A percentile compares a stretch with the other conserved stretches of the same genome.
Evolutionary conservation across 1,139 yeast genomes (phyloP).

Genomic region (Geotrichum histeridarum): DNA sequence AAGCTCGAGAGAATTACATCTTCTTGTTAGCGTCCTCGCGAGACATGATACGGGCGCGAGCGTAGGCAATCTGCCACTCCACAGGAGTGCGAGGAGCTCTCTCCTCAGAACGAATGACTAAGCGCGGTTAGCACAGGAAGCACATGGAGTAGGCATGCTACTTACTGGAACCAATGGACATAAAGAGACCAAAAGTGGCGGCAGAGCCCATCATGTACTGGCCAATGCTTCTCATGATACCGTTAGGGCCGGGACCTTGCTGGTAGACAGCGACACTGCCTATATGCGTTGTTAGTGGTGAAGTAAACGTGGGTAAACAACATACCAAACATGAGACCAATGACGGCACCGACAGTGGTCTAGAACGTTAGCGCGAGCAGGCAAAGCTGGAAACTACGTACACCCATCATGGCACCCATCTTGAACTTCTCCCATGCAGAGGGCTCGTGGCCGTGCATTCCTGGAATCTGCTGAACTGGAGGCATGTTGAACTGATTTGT

Average conservation of each 20-base stretch:
- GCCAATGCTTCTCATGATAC: conserved; percentile 92
- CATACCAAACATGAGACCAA: conserved; percentile 83
- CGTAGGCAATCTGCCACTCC: conserved; percentile 33
- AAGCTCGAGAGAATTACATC: conserved; percentile 2
- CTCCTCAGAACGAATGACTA: conserved; percentile 78
- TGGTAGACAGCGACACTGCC: conserved; percentile 80
- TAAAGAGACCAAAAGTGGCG: conserved; percentile 91
- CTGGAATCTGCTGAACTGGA: conserved; percentile 74
- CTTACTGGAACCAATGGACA: conserved; percentile 68
- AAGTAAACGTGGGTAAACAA: too few relatives aligned
- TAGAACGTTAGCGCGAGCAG: conserved; percentile 19
- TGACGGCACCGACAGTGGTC: conserved; percentile 90
- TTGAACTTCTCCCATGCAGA: conserved; percentile 92
- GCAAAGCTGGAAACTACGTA: conserved; percentile 29
- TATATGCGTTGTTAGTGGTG: conserved; percentile 6
- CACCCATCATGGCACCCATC: conserved; percentile 97
- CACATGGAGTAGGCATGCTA: background rate
- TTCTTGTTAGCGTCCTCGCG: conserved; percentile 16
- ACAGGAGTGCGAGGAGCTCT: conserved; percentile 29
- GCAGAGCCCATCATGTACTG: conserved; percentile 96
- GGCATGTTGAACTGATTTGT: conserved; percentile 49
- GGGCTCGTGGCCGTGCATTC: conserved; percentile 65
- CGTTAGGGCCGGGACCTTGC: conserved; percentile 97
- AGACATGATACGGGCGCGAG: conserved; percentile 24
- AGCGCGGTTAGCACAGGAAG: conserved; percentile 26